phyloP scores from a whole-genome alignment of 163 green algal species.

The Prototheca cutis region DNA sequence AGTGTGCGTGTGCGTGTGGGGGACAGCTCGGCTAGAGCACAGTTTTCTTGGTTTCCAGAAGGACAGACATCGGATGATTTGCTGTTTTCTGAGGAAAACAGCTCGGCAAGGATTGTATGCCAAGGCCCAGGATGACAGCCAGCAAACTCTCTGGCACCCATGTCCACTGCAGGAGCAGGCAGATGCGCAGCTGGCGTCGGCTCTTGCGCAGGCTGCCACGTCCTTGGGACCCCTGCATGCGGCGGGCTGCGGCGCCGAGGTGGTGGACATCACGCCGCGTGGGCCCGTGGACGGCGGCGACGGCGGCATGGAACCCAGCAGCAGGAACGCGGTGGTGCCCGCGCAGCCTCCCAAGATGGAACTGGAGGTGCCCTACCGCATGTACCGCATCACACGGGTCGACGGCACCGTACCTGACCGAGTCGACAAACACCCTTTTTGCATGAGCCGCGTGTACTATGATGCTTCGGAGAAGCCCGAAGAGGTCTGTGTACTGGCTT shows the following conservation, averaged over 20 bases:
- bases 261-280: conserved; percentile 18
- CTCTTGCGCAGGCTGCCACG: no score
- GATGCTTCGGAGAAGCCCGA: conserved; percentile 22
- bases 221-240: conserved; percentile 2
- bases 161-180: no score
- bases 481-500: conserved; percentile 23
- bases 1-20: no score
- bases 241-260: background rate
- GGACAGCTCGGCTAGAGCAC: no score
- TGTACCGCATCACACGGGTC: conserved; percentile 41
- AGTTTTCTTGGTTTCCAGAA: no score
- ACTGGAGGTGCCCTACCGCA: conserved; percentile 48
- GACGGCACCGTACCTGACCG: conserved; percentile 43
- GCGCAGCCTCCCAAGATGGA: conserved; percentile 30
- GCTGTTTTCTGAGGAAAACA: no score
- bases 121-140: no score
- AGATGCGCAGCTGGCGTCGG: no score
- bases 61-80: no score
- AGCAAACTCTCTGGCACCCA: no score
- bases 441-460: conserved; percentile 57
- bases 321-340: background rate
- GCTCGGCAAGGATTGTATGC: no score
- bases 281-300: background rate
- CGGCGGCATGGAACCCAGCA: background rate
- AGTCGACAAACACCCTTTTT: conserved; percentile 61